Evolutionary conservation across 805 yeast genomes (phyloP).

Genomic region (Candida ovalis): DNA sequence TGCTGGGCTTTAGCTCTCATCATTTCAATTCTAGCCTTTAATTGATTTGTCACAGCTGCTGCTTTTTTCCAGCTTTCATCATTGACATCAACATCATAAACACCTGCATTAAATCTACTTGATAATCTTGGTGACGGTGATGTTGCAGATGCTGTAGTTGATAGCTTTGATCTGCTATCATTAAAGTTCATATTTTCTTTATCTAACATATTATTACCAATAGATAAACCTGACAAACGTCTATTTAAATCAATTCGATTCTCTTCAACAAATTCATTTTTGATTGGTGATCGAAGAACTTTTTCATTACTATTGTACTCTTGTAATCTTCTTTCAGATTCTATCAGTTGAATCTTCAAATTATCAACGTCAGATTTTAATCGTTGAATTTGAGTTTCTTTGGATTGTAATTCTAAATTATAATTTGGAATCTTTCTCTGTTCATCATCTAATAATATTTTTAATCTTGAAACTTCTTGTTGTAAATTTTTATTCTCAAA

Average conservation of each 20-base stretch:
- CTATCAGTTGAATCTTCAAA: conserved; percentile 44
- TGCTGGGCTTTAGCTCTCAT: conserved; percentile 63
- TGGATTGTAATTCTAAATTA: conserved; percentile 53
- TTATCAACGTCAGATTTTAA: conserved; percentile 59
- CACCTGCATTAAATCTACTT: conserved; percentile 19
- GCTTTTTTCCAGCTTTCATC: conserved; percentile 86
- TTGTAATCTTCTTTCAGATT: conserved; percentile 20
- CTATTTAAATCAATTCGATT: conserved; percentile 26
- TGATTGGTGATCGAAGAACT: background rate
- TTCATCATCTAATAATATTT: conserved; percentile 36
- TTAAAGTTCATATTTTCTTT: conserved; percentile 19
- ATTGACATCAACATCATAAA: conserved; percentile 38
- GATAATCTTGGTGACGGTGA: background rate
- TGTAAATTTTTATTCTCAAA: conserved; percentile 29
- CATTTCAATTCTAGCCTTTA: conserved; percentile 82
- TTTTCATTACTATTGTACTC: background rate
- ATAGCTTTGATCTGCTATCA: background rate
- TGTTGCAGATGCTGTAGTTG: background rate
- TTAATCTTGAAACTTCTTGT: conserved; percentile 34
- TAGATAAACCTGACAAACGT: conserved; percentile 32
- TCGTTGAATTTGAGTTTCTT: conserved; percentile 64
- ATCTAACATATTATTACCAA: conserved; percentile 13
- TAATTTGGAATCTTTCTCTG: conserved; percentile 50
- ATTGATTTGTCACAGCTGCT: conserved; percentile 81
- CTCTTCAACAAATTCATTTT: conserved; percentile 1